These are phyloP conservation scores for Neolentinus lepideus DNA, from an alignment of 1,284 basidiomycete genomes.

Conservation along the genomic window DNA sequence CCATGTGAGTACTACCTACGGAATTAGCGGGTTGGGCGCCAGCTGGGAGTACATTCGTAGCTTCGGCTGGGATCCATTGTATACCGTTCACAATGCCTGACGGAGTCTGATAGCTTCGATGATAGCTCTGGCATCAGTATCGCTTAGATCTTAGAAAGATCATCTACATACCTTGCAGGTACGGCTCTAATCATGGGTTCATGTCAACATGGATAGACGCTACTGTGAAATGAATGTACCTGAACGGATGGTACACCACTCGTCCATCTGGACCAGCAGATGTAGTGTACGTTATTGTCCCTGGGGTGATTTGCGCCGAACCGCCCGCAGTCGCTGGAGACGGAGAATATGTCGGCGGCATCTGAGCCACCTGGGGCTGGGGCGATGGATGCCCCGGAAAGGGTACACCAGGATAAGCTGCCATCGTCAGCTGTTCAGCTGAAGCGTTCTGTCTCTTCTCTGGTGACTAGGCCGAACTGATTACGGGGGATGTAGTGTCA, in stretches of 20 bases:
- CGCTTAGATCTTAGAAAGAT: conserved; percentile 3
- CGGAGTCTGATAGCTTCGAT: conserved; percentile 57
- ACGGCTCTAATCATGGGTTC: conserved; percentile 43
- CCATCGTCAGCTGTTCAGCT: not conserved
- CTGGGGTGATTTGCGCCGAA: conserved; percentile 36
- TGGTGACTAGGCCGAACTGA: not conserved
- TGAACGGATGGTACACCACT: conserved; percentile 62
- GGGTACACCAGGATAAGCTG: not conserved
- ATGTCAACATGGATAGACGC: not conserved
- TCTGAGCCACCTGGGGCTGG: not conserved
- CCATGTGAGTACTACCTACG: conserved; percentile 32
- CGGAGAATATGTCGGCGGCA: not conserved
- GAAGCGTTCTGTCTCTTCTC: not conserved
- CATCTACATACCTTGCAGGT: conserved; percentile 45
- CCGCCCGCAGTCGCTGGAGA: conserved; percentile 12
- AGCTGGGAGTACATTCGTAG: conserved; percentile 48
- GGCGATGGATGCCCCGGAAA: not conserved
- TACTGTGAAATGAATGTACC: conserved; percentile 30
- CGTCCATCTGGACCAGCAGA: conserved; percentile 50
- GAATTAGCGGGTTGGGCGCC: conserved; percentile 52
- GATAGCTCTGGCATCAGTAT: not conserved
- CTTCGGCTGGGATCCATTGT: conserved; percentile 69
- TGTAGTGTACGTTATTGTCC: conserved; percentile 64
- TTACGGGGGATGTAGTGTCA: not conserved
- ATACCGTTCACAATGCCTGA: conserved; percentile 62